phyloP scores from a whole-genome alignment of 345 rosid genomes.

The Eucalyptus marginata region DNA sequence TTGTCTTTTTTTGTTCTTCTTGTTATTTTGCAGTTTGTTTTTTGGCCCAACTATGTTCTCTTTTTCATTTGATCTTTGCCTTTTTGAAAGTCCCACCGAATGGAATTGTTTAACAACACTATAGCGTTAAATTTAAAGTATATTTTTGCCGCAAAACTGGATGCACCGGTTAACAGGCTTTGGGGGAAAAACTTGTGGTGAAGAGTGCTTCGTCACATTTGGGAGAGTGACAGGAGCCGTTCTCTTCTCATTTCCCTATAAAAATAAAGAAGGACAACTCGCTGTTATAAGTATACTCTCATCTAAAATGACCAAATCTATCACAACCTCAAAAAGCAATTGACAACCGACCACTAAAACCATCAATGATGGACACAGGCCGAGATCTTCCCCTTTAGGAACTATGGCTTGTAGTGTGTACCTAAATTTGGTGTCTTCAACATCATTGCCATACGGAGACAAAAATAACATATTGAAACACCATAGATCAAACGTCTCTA shows the following conservation, averaged over 20 bases:
- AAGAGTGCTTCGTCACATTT: neutral
- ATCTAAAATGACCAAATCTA: neutral
- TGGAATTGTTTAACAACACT: too few relatives aligned
- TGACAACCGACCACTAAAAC: neutral
- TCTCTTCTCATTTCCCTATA: neutral
- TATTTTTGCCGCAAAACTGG: neutral
- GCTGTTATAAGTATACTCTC: neutral
- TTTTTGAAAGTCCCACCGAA: too few relatives aligned
- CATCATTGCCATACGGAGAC: neutral
- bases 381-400: neutral
- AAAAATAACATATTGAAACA: neutral
- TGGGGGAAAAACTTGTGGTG: neutral
- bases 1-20: neutral
- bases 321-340: neutral
- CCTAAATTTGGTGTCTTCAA: neutral
- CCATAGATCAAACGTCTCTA: neutral
- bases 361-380: neutral
- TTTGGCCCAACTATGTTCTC: neutral
- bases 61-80: neutral
- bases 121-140: neutral
- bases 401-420: neutral
- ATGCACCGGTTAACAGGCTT: neutral
- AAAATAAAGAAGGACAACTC: neutral
- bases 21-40: neutral
- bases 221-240: rapidly evolving